A percentile compares a stretch with the other conserved stretches of the same genome.
Conservation (phyloP, 768 basidiomycete species). For the Podaxis carcinomalis region DNA sequence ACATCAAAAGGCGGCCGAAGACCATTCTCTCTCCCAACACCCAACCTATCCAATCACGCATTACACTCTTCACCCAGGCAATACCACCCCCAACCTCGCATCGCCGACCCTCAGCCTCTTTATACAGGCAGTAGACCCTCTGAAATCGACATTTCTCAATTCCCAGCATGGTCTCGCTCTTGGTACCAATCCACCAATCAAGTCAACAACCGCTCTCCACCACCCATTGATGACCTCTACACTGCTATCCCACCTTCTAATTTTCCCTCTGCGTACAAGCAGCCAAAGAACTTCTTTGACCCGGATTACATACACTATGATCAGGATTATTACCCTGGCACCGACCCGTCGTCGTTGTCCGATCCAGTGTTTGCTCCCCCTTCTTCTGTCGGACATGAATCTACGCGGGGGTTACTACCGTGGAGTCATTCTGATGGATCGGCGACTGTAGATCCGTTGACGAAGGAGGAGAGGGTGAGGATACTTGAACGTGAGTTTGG, state of each 20-base stretch:
- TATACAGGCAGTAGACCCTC: slow-evolving; percentile 12
- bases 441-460: slow-evolving; percentile 35
- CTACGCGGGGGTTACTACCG: slow-evolving; percentile 43
- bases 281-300: slow-evolving; percentile 15
- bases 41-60: slow-evolving; percentile 30
- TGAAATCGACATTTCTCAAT: slow-evolving; percentile 57
- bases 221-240: slow-evolving; percentile 22
- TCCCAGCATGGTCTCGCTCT: slow-evolving; percentile 58
- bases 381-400: slow-evolving; percentile 35
- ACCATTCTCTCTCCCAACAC: slow-evolving; percentile 41
- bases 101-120: slow-evolving; percentile 14
- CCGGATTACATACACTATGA: slow-evolving; percentile 20
- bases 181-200: slow-evolving; percentile 45
- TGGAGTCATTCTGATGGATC: slow-evolving; percentile 28
- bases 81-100: slow-evolving; percentile 12
- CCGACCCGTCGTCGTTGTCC: slow-evolving; percentile 29
- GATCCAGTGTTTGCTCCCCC: slow-evolving; percentile 21
- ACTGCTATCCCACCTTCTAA: slow-evolving; percentile 19
- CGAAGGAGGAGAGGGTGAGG: slow-evolving; percentile 65
- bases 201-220: slow-evolving; percentile 8
- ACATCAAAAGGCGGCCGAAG: slow-evolving; percentile 26
- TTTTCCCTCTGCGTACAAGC: slow-evolving; percentile 27
- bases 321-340: slow-evolving; percentile 22
- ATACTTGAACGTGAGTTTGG: slow-evolving; percentile 72
- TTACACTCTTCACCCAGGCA: slow-evolving; percentile 21